These are phyloP conservation scores for Pseudocercospora eumusae DNA, from an alignment of 2,329 filamentous ascomycete species.

Conservation along the genomic window DNA sequence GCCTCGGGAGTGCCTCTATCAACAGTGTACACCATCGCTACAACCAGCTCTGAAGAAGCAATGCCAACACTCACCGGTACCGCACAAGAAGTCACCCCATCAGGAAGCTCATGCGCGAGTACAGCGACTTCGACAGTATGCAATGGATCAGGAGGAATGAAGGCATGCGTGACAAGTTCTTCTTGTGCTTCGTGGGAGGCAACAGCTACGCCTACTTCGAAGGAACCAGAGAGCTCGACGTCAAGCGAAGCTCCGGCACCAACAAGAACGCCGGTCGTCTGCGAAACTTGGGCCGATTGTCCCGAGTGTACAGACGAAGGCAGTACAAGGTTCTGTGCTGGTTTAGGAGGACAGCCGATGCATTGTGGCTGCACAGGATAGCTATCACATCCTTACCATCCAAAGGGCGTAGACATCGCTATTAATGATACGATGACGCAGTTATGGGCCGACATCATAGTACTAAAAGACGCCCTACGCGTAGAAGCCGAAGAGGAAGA, in stretches of 20 bases:
- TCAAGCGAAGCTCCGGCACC: not conserved
- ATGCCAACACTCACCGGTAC: constrained; percentile 9
- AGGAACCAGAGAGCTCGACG: not conserved
- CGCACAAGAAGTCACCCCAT: not conserved
- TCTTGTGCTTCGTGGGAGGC: not conserved
- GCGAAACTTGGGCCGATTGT: not conserved
- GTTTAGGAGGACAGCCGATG: not conserved
- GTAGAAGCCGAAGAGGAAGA: no score
- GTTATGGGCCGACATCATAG: no score
- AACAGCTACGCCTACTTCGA: not conserved
- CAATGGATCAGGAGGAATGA: not conserved
- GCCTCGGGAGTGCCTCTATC: not conserved
- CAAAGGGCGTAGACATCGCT: no score
- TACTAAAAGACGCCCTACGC: no score
- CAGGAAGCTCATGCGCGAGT: not conserved
- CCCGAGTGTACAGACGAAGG: not conserved
- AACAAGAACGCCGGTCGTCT: not conserved
- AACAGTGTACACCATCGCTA: constrained; percentile 5
- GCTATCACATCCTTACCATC: no score
- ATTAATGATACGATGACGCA: no score
- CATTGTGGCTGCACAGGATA: constrained; percentile 6
- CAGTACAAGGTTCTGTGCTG: not conserved
- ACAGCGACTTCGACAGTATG: not conserved
- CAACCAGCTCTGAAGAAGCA: not conserved
- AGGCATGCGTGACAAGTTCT: not conserved